Conservation (phyloP, 139 green algal genomes). For the Chlamydomonas sp. region DNA sequence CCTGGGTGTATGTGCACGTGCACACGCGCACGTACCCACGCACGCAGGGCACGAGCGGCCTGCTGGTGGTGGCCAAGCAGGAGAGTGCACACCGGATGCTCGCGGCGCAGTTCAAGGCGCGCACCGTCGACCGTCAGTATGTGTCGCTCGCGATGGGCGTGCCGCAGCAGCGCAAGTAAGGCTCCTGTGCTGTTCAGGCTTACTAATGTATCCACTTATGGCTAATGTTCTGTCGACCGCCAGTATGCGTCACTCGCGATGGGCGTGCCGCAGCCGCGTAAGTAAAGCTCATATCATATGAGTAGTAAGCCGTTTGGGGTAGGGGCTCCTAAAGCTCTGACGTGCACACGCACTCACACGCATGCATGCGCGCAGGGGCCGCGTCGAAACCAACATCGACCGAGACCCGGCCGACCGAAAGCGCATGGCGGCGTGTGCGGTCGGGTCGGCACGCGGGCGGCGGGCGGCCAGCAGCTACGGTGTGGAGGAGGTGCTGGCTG, state of each 20-base stretch:
- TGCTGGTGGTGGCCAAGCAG: conserved; percentile 91
- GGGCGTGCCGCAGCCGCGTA: no score
- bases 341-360: not conserved
- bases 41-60: conserved; percentile 77
- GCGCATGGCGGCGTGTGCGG: conserved; percentile 61
- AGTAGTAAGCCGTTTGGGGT: no score
- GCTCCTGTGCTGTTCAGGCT: no score
- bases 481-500: conserved; percentile 57
- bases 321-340: no score
- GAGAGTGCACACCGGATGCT: conserved; percentile 39
- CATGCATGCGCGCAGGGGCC: not conserved
- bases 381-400: conserved; percentile 66
- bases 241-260: not conserved
- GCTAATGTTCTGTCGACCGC: conserved; percentile 54
- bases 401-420: conserved; percentile 47
- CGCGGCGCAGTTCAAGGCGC: conserved; percentile 77
- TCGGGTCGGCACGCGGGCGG: conserved; percentile 45
- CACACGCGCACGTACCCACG: no score
- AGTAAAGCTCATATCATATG: no score
- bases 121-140: conserved; percentile 47
- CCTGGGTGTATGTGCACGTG: no score
- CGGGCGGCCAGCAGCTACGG: conserved; percentile 66
- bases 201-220: no score
- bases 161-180: no score
- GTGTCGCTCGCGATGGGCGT: not conserved